These are phyloP conservation scores for Aspergillus spinulosporus DNA, from an alignment of 2,329 filamentous ascomycete genomes.

Conservation along the genomic window DNA sequence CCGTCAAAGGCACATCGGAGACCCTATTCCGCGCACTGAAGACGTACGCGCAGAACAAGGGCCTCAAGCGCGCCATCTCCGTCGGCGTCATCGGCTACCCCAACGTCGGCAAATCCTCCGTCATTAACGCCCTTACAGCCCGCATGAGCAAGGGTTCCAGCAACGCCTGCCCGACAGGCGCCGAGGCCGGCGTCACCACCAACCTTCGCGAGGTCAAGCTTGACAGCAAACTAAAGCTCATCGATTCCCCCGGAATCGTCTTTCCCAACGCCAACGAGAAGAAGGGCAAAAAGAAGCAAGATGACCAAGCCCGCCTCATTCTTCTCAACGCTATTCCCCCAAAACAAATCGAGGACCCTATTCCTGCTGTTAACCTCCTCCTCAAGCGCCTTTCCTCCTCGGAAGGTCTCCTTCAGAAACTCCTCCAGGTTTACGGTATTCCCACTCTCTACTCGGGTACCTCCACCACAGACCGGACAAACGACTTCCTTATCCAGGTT, in stretches of 20 bases:
- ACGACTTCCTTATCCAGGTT: conserved; percentile 91
- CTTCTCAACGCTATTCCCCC: conserved; percentile 90
- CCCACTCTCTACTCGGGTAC: conserved; percentile 70
- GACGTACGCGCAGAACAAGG: conserved; percentile 77
- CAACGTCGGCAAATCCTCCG: conserved; percentile 93
- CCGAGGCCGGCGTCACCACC: conserved; percentile 90
- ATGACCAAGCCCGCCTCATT: conserved; percentile 76
- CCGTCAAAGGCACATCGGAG: conserved; percentile 79
- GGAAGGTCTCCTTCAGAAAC: conserved; percentile 71
- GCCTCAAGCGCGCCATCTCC: conserved; percentile 84
- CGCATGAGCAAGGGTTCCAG: conserved; percentile 65
- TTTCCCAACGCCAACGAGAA: conserved; percentile 67
- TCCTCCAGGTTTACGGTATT: conserved; percentile 81
- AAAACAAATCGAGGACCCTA: conserved; percentile 88
- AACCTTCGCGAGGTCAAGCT: conserved; percentile 87
- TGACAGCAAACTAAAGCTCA: conserved; percentile 87
- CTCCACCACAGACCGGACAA: conserved; percentile 69
- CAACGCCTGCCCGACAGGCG: conserved; percentile 79
- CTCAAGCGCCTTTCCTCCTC: conserved; percentile 74
- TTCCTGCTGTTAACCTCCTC: conserved; percentile 83
- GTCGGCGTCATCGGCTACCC: conserved; percentile 95
- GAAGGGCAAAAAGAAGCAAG: conserved; percentile 61
- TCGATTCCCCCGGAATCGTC: conserved; percentile 92
- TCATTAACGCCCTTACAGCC: conserved; percentile 88
- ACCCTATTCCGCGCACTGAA: conserved; percentile 88